phyloP scores from a whole-genome alignment of 2,329 filamentous ascomycete species.

The Aureobasidium namibiae region DNA sequence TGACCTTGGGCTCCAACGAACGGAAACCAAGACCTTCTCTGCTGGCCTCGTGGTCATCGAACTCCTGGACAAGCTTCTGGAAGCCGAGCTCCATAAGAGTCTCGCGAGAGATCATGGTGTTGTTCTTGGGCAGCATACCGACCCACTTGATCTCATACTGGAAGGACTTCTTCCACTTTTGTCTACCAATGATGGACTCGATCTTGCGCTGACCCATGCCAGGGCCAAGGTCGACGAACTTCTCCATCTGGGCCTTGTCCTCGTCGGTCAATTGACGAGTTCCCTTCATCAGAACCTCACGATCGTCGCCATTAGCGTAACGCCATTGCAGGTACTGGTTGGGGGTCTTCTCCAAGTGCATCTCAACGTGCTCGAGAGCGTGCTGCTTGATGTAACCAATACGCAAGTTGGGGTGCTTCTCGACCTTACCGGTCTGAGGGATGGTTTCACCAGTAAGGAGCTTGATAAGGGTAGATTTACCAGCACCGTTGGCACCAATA shows the following conservation, averaged over 20 bases:
- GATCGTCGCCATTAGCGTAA: slow-evolving; percentile 93
- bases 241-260: slow-evolving; percentile 87
- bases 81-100: slow-evolving; percentile 81
- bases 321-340: slow-evolving; percentile 99
- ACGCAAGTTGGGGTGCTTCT: slow-evolving; percentile 97
- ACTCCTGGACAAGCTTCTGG: slow-evolving; percentile 90
- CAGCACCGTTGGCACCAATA: slow-evolving; percentile 94
- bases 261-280: slow-evolving; percentile 80
- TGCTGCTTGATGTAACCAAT: slow-evolving; percentile 99
- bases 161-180: slow-evolving; percentile 99
- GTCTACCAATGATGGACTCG: slow-evolving; percentile 85
- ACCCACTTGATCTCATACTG: slow-evolving; percentile 98
- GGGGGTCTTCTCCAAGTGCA: slow-evolving; percentile 98
- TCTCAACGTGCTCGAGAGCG: slow-evolving; percentile 96
- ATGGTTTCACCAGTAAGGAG: slow-evolving; percentile 87
- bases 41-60: slow-evolving; percentile 97
- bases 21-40: slow-evolving; percentile 96
- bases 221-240: slow-evolving; percentile 74
- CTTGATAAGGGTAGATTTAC: slow-evolving; percentile 98
- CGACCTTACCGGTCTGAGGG: slow-evolving; percentile 74
- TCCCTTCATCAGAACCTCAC: slow-evolving; percentile 95
- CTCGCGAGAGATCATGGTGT: slow-evolving; percentile 86
- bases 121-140: slow-evolving; percentile 80
- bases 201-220: slow-evolving; percentile 70
- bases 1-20: slow-evolving; percentile 82